Evolutionary conservation across 2,329 filamentous ascomycete species (phyloP), one percentile per base, ranked within the genome.

Genomic region (Whalleya microplaca): DNA sequence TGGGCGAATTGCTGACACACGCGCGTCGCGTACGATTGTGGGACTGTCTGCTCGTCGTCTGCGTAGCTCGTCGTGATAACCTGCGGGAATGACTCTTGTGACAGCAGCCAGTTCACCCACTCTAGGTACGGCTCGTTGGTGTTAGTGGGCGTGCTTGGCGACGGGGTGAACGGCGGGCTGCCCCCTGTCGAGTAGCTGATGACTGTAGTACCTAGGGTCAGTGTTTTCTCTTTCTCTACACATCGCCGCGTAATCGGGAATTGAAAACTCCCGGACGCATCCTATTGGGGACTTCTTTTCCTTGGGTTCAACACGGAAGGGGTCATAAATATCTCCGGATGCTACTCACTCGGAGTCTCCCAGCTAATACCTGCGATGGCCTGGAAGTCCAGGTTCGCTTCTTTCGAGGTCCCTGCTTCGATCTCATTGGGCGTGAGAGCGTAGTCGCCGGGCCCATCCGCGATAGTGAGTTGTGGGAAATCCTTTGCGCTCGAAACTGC

Each of bases 61-160:
- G 78, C 81, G 65, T 86, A 87, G 14, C 81, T 84, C 19, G 84
- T 78, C 45, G 80, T 81, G 12, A 87, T 75, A 2, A 86, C 79
- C 49, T 83, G 81, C 0, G 84, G 84, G 12, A 85, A 65, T 19
- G 77, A 68, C 14, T 72, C 67, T 56, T 76, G 73, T 20, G 63
- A 69, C 1, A 85, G 72, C 7, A 86, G 70, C 56, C 79, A 76
- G 52, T 82, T 73, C 14, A 85, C 71, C 61, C 83, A 80, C 40
- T 80, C 77, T 3, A 86, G 70, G 59, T 83, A 86, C 0, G 84
- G 84, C 68, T 86, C 84, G 65, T 86, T 86, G 9, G 61, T 63
- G 53, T 71, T 69, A 20, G 59, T 56, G 6, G 62, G 59, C 2
- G 59, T 68, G 53, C 58, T 61, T 3, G 47, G 19, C 32, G 62